Base-by-base conservation (phyloP, 2,329 filamentous ascomycete species). In the Chrysoporthe austroafricana region DNA sequence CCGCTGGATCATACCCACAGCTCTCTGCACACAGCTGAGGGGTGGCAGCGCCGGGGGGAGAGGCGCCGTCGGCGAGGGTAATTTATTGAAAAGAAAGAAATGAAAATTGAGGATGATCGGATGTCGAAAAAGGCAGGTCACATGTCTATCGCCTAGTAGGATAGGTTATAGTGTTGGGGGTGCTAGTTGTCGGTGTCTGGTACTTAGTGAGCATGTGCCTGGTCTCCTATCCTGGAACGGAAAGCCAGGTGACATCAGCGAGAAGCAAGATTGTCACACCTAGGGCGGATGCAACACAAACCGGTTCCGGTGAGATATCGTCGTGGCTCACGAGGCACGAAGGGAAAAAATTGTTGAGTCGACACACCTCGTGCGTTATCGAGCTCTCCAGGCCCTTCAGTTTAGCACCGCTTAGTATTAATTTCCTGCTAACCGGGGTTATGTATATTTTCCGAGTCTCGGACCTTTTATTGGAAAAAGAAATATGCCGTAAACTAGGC, bases 181-280 rank as follows among this genome's bases (percentile, higher is more conserved):
- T 34, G 48, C 48, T 32, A 14, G 48, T 21, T 14, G 9, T 52
- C 9, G 32, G 54, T 39, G 32, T 32, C n/a, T 39, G 26, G 54
- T 57, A 26, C 32, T 32, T 16, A 34, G 32, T 57, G 54, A 57
- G 54, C 54, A 57, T 57, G 54, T 57, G 54, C 34, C 18, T 18
- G 16, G 34, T 57, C 32, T 39, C 54, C 13, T 39, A 18, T 54
- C 50, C 50, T 36, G 39, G 18, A 39, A 21, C 18, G 54, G 34
- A 39, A 57, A 57, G 54, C 54, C 54, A 57, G 54, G 34, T 57
- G 54, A 57, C 54, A 39, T 36, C 39, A 18, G 54, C 54, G 54
- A 36, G 54, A 32, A 32, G 32, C 32, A 57, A 57, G 7, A 39
- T 57, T 36, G 54, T 57, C 54, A 57, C 32, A 54, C 50, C 14